These are phyloP conservation scores for Arthroderma sp. DNA, from an alignment of 2,329 filamentous ascomycete genomes.

Conservation along the genomic window DNA sequence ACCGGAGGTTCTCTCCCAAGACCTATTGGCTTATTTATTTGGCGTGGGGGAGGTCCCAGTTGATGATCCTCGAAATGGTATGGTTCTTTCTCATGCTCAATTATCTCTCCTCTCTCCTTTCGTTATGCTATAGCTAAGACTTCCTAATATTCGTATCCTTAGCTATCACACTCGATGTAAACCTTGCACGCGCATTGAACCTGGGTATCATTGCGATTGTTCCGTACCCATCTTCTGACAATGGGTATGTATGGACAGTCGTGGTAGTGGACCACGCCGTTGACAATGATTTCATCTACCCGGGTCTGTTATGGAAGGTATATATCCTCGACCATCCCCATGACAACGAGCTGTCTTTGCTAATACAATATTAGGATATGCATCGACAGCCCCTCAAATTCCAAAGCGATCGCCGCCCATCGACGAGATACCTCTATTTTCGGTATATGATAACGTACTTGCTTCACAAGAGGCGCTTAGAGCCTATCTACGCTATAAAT, in stretches of 20 bases:
- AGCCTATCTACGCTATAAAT: not conserved
- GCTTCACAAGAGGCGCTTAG: not conserved
- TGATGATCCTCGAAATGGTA: conserved; percentile 6
- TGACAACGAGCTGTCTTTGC: not conserved
- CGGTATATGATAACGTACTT: conserved; percentile 3
- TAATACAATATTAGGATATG: not conserved
- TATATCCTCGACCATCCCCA: not conserved
- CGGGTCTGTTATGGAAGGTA: not conserved
- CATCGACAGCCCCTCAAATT: conserved; percentile 4
- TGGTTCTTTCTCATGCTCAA: not conserved
- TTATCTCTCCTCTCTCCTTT: not conserved
- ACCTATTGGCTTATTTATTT: not conserved
- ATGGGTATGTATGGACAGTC: not conserved
- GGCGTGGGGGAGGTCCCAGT: not conserved
- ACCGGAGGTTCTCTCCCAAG: not conserved
- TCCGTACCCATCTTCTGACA: not conserved
- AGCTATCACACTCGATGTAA: not conserved
- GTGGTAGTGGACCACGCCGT: not conserved
- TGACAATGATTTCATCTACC: not conserved
- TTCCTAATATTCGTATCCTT: not conserved
- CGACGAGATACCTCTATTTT: conserved; percentile 8
- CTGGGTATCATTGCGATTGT: not conserved
- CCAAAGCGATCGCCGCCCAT: conserved; percentile 2
- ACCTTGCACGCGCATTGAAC: not conserved
- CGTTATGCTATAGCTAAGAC: not conserved